Conservation (phyloP, 495 filamentous ascomycete species). For the Tuber microsphaerosporum region DNA sequence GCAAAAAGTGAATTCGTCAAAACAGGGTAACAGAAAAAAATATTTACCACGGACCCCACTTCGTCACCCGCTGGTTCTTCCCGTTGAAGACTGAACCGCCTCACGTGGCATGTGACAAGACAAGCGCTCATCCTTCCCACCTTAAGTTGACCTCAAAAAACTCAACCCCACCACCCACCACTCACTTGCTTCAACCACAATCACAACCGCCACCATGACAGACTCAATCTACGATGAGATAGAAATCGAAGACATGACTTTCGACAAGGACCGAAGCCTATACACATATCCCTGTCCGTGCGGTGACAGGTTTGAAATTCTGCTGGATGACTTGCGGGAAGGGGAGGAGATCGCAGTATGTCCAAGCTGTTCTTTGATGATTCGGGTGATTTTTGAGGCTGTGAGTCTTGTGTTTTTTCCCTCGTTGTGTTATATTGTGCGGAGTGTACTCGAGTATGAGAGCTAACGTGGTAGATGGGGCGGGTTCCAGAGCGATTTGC, state of each 20-base stretch:
- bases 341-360: constrained; percentile 89
- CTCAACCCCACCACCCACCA: background rate
- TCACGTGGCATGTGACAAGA: background rate
- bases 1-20: too few relatives aligned
- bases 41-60: too few relatives aligned
- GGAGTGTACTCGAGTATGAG: background rate
- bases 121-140: constrained; percentile 2
- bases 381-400: constrained; percentile 82
- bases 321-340: constrained; percentile 73
- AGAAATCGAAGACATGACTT: constrained; percentile 99
- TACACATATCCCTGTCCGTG: constrained; percentile 97
- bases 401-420: constrained; percentile 45
- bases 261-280: constrained; percentile 69
- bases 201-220: constrained; percentile 49
- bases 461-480: background rate
- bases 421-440: background rate
- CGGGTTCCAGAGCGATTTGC: background rate
- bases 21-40: too few relatives aligned
- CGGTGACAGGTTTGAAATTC: constrained; percentile 94
- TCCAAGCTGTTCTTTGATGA: constrained; percentile 94
- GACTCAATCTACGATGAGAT: constrained; percentile 94
- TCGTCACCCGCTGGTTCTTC: too few relatives aligned
- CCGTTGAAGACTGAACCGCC: too few relatives aligned
- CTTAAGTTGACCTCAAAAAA: background rate
- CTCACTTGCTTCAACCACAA: background rate